Evolutionary conservation across 2,329 filamentous ascomycete genomes (phyloP), one percentile per base, ranked within the genome.

Genomic region (Aspergillus sp.): DNA sequence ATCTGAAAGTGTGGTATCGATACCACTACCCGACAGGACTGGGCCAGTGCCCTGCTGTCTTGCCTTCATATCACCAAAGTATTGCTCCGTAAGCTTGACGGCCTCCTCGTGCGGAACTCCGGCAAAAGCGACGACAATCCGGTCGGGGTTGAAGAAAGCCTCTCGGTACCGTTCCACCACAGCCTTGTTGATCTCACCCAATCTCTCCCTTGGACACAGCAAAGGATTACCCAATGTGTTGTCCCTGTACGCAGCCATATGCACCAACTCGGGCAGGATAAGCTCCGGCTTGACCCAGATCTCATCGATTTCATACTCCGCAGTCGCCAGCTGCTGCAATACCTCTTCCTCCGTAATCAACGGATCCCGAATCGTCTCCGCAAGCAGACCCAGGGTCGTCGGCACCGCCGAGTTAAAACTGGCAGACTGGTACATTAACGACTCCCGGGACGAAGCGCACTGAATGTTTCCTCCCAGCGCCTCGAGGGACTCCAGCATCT

Each of bases 221-320:
- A 98, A 69, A 3, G 93, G 93, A 69, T 97, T 94, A 33, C 93
- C 93, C 10, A 98, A 77, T 0, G 93, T 97, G 72, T 98, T 97
- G 65, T 93, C 87, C 74, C 90, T 93, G 72, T 88, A 98, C 2
- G 90, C 93, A 7, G 93, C 90, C 74, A 90, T 93, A 68, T 98
- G 93, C 33, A 97, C 85, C 58, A 98, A 73, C 72, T 98, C 93
- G 0, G 93, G 93, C 51, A 98, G 74, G 58, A 98, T 97, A 48
- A 98, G 80, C 62, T 97, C 91, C 0, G 93, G 90, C 76, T 95
- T 97, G 59, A 86, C 85, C 93, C 93, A 98, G 48, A 98, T 97
- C 74, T 97, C 93, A 20, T 83, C 83, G 66, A 98, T 93, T 72
- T 98, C 93, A 65, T 97, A 98, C 45, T 90, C 83, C 7, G 91